Conservation (phyloP, 352 stramenopile genomes). For the Phytopythium boreale region DNA sequence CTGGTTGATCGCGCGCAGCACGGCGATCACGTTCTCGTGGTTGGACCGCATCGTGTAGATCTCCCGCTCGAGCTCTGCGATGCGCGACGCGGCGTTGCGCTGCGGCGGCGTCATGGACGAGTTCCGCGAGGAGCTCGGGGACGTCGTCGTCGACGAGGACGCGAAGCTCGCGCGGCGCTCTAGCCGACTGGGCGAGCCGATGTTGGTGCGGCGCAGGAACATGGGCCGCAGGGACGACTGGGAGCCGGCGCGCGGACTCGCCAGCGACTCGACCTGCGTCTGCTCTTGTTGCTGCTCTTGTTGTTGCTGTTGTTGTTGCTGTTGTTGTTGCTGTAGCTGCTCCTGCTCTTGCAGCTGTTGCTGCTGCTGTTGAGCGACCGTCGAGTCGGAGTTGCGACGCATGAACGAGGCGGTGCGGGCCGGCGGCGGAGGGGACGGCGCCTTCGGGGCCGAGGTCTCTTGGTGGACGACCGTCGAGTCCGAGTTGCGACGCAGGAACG, state of each 20-base stretch:
- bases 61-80: constrained; percentile 60
- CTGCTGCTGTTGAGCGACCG: background rate
- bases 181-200: constrained; percentile 24
- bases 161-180: constrained; percentile 35
- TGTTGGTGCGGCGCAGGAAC: constrained; percentile 38
- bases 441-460: background rate
- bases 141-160: constrained; percentile 10
- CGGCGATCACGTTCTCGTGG: constrained; percentile 67
- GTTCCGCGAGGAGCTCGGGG: constrained; percentile 12
- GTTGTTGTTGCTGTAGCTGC: background rate
- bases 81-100: constrained; percentile 18
- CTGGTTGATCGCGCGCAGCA: constrained; percentile 66
- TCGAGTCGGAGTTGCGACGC: background rate
- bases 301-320: background rate
- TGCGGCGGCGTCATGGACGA: constrained; percentile 10
- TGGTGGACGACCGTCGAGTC: constrained; percentile 5
- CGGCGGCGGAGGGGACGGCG: background rate
- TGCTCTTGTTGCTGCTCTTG: constrained; percentile 12
- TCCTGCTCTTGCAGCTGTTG: background rate
- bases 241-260: constrained; percentile 5
- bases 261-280: constrained; percentile 32
- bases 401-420: background rate
- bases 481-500: constrained; percentile 5
- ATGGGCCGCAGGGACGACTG: constrained; percentile 18
- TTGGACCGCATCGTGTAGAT: constrained; percentile 59